Conservation (phyloP, 139 green algal genomes). For the Klebsormidium nitens region DNA sequence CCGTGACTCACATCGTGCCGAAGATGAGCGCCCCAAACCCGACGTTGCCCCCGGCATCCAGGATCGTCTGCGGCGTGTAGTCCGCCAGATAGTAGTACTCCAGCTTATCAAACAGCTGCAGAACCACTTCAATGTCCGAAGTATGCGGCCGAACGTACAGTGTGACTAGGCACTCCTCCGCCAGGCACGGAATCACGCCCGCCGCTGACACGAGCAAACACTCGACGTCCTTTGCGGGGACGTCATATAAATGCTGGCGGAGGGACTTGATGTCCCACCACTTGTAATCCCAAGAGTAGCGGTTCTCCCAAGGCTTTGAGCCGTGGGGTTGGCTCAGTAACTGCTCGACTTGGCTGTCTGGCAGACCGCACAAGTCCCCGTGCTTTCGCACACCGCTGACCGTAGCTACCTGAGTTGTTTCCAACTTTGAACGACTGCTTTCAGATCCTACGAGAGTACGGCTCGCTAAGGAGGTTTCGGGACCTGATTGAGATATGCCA, state of each 20-base stretch:
- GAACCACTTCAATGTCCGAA: conserved; percentile 18
- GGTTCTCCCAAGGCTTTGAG: not conserved
- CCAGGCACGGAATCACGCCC: conserved; percentile 15
- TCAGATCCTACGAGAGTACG: too few relatives aligned
- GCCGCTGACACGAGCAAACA: not conserved
- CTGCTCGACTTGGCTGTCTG: not conserved
- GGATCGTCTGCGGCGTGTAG: not conserved
- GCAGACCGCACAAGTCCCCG: not conserved
- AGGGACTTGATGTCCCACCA: not conserved
- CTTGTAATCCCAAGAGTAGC: not conserved
- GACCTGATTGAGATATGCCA: too few relatives aligned
- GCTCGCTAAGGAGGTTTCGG: too few relatives aligned
- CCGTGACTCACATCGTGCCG: conserved; percentile 3
- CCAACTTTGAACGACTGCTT: too few relatives aligned
- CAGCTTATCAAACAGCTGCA: conserved; percentile 16
- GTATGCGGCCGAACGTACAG: conserved; percentile 10
- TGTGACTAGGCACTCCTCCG: conserved; percentile 10
- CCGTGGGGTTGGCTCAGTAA: not conserved
- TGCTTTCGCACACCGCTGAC: too few relatives aligned
- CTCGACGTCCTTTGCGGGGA: not conserved
- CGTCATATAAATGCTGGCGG: not conserved
- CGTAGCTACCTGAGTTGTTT: too few relatives aligned
- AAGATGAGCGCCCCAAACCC: not conserved
- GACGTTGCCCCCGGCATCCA: conserved; percentile 16
- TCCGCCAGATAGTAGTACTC: conserved; percentile 18